Conservation (phyloP, 2,329 filamentous ascomycete species). For the Cryphonectria radicalis region DNA sequence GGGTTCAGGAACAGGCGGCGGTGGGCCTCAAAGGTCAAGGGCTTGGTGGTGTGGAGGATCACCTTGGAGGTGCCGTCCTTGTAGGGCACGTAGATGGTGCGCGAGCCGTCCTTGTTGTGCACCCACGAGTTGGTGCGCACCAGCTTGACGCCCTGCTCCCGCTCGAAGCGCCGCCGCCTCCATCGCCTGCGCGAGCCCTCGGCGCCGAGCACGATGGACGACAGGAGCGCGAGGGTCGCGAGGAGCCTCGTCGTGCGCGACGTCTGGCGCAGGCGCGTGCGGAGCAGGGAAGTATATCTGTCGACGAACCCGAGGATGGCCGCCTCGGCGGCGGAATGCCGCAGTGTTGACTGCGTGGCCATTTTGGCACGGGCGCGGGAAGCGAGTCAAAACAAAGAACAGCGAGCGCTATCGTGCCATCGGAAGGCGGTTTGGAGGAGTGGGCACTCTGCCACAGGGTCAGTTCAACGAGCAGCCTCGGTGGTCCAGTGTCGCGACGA, state of each 20-base stretch:
- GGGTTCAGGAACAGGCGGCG: slow-evolving; percentile 90
- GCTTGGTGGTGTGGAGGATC: slow-evolving; percentile 86
- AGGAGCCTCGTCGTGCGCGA: slow-evolving; percentile 75
- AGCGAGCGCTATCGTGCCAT: slow-evolving; percentile 22
- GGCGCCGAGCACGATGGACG: slow-evolving; percentile 78
- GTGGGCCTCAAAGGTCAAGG: slow-evolving; percentile 95
- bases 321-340: slow-evolving; percentile 66
- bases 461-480: background rate
- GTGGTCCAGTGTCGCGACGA: background rate
- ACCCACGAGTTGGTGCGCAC: slow-evolving; percentile 91
- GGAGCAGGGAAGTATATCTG: slow-evolving; percentile 60
- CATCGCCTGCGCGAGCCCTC: slow-evolving; percentile 83
- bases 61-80: slow-evolving; percentile 88
- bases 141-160: slow-evolving; percentile 79
- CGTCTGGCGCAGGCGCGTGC: slow-evolving; percentile 62
- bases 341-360: slow-evolving; percentile 87
- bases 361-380: slow-evolving; percentile 67
- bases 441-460: background rate
- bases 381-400: background rate
- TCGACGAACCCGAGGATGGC: slow-evolving; percentile 67
- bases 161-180: slow-evolving; percentile 73
- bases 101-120: slow-evolving; percentile 89
- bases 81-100: slow-evolving; percentile 94
- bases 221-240: slow-evolving; percentile 73
- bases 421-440: background rate